These are phyloP conservation scores for Melampsora occidentalis DNA, from an alignment of 1,284 basidiomycete genomes.

Conservation along the genomic window DNA sequence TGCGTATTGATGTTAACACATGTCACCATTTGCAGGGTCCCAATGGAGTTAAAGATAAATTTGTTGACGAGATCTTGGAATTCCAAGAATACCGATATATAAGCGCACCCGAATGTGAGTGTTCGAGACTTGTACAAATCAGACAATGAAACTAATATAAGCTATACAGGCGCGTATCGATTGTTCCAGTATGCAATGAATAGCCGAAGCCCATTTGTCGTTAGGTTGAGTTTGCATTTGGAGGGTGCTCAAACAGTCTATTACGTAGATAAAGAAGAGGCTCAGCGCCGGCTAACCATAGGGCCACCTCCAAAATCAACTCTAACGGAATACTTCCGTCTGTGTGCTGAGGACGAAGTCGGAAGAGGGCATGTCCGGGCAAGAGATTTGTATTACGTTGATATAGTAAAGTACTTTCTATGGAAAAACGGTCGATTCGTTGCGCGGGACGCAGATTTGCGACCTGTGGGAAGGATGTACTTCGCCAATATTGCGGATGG, in stretches of 20 bases:
- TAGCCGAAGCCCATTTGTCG: background rate
- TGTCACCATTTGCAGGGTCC: too few species aligned
- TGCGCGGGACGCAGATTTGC: background rate
- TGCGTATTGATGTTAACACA: too few species aligned
- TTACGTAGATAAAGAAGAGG: background rate
- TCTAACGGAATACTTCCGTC: background rate
- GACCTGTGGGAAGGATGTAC: background rate
- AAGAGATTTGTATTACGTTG: background rate
- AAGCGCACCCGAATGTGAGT: background rate
- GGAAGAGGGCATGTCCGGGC: background rate
- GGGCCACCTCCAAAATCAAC: background rate
- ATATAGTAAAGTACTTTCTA: background rate
- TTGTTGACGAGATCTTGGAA: background rate
- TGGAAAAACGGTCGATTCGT: background rate
- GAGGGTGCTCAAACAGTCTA: background rate
- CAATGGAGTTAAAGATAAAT: too few species aligned
- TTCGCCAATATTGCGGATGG: slow-evolving; percentile 12
- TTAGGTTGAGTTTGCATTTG: background rate
- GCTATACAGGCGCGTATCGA: background rate
- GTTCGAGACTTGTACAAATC: too few species aligned
- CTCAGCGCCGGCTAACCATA: background rate
- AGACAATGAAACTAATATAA: too few species aligned
- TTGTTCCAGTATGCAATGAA: slow-evolving; percentile 6
- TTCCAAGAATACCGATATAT: background rate
- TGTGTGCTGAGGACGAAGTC: background rate